Percentiles rank a stretch among this genome's conserved stretches.
phyloP scores from a whole-genome alignment of 2,329 filamentous ascomycete species.

The Neonectria faginata region DNA sequence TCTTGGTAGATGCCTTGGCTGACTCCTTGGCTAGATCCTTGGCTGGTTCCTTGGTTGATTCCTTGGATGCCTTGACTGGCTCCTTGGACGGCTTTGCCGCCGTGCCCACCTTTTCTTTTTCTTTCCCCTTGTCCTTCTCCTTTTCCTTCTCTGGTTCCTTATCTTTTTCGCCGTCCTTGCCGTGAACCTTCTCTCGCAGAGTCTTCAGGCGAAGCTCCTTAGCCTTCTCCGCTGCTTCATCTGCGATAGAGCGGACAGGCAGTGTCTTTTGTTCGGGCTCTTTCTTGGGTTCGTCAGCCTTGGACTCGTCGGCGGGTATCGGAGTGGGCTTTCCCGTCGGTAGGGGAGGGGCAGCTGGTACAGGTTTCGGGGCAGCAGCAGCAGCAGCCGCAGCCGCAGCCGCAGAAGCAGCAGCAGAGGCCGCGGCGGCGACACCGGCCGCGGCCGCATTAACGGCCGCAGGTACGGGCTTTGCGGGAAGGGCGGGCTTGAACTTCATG shows the following conservation, averaged over 20 bases:
- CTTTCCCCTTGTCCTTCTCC: conserved; percentile 2
- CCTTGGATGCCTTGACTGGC: too few species aligned
- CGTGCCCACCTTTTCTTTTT: neutral
- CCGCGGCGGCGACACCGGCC: conserved; percentile 43
- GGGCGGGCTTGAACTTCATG: conserved; percentile 45
- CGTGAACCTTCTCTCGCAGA: conserved; percentile 67
- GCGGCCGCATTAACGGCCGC: conserved; percentile 34
- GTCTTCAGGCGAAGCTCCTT: conserved; percentile 68
- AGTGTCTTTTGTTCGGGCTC: conserved; percentile 49
- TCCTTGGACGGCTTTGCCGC: neutral
- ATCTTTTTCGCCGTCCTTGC: conserved; percentile 52
- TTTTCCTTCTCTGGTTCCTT: conserved; percentile 14
- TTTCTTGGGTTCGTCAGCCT: conserved; percentile 38
- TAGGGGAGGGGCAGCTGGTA: conserved; percentile 41
- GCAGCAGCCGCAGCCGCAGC: conserved; percentile 38
- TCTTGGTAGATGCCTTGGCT: too few species aligned
- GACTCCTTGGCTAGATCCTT: too few species aligned
- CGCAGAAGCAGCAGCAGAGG: conserved; percentile 40
- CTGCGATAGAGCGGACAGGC: conserved; percentile 66
- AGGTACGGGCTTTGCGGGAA: conserved; percentile 42
- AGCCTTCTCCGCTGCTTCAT: conserved; percentile 74
- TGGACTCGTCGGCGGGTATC: conserved; percentile 28
- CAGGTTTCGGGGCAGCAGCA: conserved; percentile 35
- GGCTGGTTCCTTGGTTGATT: too few species aligned
- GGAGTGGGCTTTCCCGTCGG: conserved; percentile 40